Evolutionary conservation across 2,329 filamentous ascomycete species (phyloP), one percentile per base, ranked within the genome.

Genomic region (Dryadomyces quercivorus): DNA sequence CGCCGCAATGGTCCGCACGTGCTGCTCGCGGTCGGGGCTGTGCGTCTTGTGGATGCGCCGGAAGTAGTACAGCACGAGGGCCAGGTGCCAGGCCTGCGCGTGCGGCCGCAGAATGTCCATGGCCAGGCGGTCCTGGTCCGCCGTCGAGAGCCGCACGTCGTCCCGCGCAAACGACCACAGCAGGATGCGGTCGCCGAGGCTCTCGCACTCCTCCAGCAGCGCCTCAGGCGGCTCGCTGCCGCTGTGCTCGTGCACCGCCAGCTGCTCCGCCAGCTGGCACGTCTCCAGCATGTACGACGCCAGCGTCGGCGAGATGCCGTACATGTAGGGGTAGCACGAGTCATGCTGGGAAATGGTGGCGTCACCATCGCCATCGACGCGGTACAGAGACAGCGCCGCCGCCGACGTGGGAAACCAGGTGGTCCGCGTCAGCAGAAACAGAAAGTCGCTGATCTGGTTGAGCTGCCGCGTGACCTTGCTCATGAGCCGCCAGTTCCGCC

Each of bases 361-460:
- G 13, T 48, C 21, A 1, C 22, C 18, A 6, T 12, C 26, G 16
- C 18, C 46, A 5, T 49, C 46, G 1, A 2, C 8, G 22, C 16
- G n/a, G 26, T 36, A 16, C 5, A n/a, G 10, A 6, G 31, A 7
- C 31, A 40, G 50, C 18, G 52, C 12, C 16, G 40, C 16, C 8
- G 50, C 15, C n/a, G 48, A 42, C 16, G 51, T 42, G 2, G 22
- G 31, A 26, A 51, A 50, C n/a, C n/a, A 50, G 6, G 50, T 52
- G 2, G 55, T 57, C 1, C 55, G 50, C 7, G 55, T 38, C n/a
- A 57, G 40, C 22, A 57, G 20, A 5, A 40, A 53, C n/a, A 57
- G 15, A 22, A 57, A 57, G n/a, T 50, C 46, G 50, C 55, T 51
- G 34, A 57, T 57, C 21, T 52, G 40, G 42, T 57, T 47, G 20